Evolutionary conservation across 2,329 filamentous ascomycete genomes (phyloP), one percentile per base, ranked within the genome.

Genomic region (Cladophialophora carrionii): DNA sequence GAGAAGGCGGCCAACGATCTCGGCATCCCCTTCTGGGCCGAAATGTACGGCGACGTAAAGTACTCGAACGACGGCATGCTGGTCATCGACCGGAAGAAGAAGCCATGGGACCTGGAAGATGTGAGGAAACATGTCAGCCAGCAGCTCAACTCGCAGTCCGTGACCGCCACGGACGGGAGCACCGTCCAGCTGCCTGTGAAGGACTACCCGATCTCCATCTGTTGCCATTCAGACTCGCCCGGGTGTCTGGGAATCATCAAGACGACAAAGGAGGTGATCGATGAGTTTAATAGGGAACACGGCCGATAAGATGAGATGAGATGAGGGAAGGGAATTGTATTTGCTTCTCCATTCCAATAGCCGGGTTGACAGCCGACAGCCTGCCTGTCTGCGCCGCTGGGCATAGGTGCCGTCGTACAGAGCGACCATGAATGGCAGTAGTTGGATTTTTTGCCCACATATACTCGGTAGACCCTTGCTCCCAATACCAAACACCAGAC

Each of bases 31-130:
- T 86, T 86, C 67, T 78, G 81, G 43, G 83, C 83, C 3, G 84
- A 86, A 71, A 67, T 85, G 37, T 85, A 84, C 70, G 83, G 80
- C 0, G 84, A 86, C 74, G 83, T 86, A 14, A 84, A 85, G 70
- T 86, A 85, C 64, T 81, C 77, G 65, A 73, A 74, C 7, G 80
- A 84, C 62, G 79, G 78, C 12, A 83, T 77, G 62, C 73, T 85
- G 46, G 80, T 85, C 2, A 85, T 85, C 71, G 84, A 85, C 68
- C 78, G 85, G 34, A 85, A 85, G 76, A 87, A 86, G 77, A 84
- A 85, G 78, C 74, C 78, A 1, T 80, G 78, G 77, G 72, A 76
- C 26, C 61, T 73, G 0, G 74, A 75, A 6, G 78, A 80, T 43
- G 76, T 80, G 14, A 75, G 75, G 72, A 76, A 72, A 51, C 78